These are phyloP conservation scores for Capsaspora owczarzaki DNA, from an alignment of 78 protist genomes.

Conservation along the genomic window DNA sequence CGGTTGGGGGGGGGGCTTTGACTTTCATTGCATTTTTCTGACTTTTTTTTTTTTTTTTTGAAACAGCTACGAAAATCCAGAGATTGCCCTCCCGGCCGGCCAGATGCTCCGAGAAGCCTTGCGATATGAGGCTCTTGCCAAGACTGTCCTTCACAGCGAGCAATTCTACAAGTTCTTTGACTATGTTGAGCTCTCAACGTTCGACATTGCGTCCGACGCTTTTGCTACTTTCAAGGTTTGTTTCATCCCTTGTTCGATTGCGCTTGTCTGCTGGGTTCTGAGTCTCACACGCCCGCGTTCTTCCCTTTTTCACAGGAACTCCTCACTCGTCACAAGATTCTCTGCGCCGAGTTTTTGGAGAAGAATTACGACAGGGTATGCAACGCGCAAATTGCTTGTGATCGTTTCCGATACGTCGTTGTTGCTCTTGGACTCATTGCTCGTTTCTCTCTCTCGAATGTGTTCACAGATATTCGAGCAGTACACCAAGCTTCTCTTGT, in stretches of 20 bases:
- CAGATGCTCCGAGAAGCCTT: conserved; percentile 80
- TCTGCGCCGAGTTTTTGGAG: conserved; percentile 59
- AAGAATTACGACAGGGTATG: conserved; percentile 55
- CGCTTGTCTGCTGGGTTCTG: not conserved
- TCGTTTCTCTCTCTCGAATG: not conserved
- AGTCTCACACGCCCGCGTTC: not conserved
- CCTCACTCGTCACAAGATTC: conserved; percentile 68
- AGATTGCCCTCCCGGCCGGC: conserved; percentile 73
- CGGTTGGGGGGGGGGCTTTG: not conserved
- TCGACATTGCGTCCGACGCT: conserved; percentile 90
- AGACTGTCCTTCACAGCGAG: conserved; percentile 28
- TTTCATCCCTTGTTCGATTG: not conserved
- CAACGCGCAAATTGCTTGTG: too few species aligned
- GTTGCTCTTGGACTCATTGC: not conserved
- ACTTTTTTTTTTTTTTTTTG: not conserved
- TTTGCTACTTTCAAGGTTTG: conserved; percentile 72
- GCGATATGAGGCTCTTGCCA: conserved; percentile 59
- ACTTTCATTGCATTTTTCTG: not conserved
- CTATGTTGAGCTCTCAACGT: conserved; percentile 62
- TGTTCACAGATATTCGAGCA: conserved; percentile 35
- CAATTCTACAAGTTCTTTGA: conserved; percentile 43
- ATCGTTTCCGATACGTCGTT: too few species aligned
- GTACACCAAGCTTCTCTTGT: conserved; percentile 51
- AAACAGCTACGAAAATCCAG: conserved; percentile 45
- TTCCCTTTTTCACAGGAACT: conserved; percentile 39